phyloP scores from a whole-genome alignment of 371 early-diverging fungal species.

The Syncephalis plumigaleata region DNA sequence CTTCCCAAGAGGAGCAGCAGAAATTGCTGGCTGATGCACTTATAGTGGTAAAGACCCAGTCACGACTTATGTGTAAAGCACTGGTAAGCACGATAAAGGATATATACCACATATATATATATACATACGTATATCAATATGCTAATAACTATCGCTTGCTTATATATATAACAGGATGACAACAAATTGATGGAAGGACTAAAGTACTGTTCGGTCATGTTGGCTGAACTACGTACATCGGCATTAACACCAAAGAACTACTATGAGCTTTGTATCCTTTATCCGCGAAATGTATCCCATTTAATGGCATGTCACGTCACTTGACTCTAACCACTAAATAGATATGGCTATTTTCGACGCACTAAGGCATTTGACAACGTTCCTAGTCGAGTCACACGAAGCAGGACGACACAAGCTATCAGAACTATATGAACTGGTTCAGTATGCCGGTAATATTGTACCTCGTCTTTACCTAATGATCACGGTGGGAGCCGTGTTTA shows the following conservation, averaged over 20 bases:
- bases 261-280: constrained; percentile 79
- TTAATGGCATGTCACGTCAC: too few relatives aligned
- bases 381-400: constrained; percentile 71
- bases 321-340: constrained; percentile 10
- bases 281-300: too few relatives aligned
- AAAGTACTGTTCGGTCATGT: constrained; percentile 91
- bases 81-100: constrained; percentile 60
- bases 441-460: constrained; percentile 93
- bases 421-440: constrained; percentile 91
- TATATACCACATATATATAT: too few relatives aligned
- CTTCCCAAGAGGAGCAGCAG: too few relatives aligned
- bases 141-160: too few relatives aligned
- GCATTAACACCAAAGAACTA: constrained; percentile 87
- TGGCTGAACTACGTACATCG: constrained; percentile 84
- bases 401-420: constrained; percentile 75
- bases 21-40: constrained; percentile 71
- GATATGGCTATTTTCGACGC: constrained; percentile 94
- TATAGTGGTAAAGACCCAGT: constrained; percentile 68
- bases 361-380: constrained; percentile 70
- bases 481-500: constrained; percentile 87
- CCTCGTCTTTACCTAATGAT: constrained; percentile 95
- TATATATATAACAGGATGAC: constrained; percentile 34
- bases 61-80: constrained; percentile 75
- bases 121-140: too few relatives aligned
- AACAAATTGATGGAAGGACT: constrained; percentile 86